Base-by-base conservation (phyloP, 2,329 filamentous ascomycete genomes). In the Arthrobotrys musiformis region DNA sequence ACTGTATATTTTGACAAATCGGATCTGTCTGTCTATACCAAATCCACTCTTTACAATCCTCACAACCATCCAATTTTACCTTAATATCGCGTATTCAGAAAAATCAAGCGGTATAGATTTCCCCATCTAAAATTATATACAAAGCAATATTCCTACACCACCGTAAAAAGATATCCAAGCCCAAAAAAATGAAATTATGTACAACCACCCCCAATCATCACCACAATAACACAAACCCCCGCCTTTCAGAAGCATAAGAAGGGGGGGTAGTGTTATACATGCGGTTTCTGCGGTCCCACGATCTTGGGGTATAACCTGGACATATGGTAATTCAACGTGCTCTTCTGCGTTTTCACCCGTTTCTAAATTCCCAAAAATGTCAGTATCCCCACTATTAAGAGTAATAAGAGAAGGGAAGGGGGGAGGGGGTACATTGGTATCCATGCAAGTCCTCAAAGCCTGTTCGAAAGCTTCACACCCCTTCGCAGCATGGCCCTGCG, bases 271-370 rank as follows among this genome's bases (percentile, higher is more conserved):
- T 26, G 35, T 50, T 62, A 76, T 3, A 37, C 48, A 30, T 76
- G 72, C 28, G 72, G 72, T 44, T 94, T 89, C 88, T 90, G 86
- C 79, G 90, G 87, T 82, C 91, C 88, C 85, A 90, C 88, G 86
- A 96, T 86, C 83, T 90, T 89, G 13, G 90, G 89, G 81, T 91
- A 92, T 86, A 92, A 88, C 81, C 95, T 89, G 80, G 89, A 88
- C 48, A 98, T 86, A 83, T 97, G 94, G 86, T 94, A 94, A 85
- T 98, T 98, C 88, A 98, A 93, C 79, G 88, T 89, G 83, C 90
- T 94, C 86, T 90, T 93, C 83, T 89, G 88, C 28, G 64, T 9
- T 35, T 68, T 54, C 7, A 46, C 26, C n/a, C 50, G 48, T 68
- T 68, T 68, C 64, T 68, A 67, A 24, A 67, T 24, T 24, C 9